Evolutionary conservation across 495 filamentous ascomycete species (phyloP), one percentile per base, ranked within the genome.

Genomic region (Xylaria palmicola): DNA sequence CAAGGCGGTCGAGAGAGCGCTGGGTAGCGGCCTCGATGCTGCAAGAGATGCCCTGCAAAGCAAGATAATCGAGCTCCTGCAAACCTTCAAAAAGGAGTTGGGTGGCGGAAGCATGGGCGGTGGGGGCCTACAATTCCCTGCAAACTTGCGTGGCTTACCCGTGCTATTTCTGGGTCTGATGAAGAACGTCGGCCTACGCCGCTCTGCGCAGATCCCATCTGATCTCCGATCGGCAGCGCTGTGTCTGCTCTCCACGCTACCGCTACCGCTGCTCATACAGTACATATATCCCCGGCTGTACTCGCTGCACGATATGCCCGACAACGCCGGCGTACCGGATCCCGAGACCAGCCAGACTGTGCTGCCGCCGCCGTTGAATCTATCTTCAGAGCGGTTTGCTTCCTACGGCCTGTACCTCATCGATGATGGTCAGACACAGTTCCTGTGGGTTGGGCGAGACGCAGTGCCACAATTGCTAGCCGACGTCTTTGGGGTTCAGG

Each of bases 301-400:
- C 78, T 96, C 91, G 4, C 83, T 97, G 40, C 93, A 98, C 66
- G 93, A 98, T 75, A 97, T 98, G 94, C 92, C 94, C n/a, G 92
- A 96, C 75, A 86, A 85, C 61, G 91, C 92, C 5, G 94, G 94
- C 51, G 74, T 93, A 30, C 90, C 92, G 1, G 90, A 98, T 69
- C 83, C 87, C 27, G 80, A 88, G 62, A 97, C 89, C 0, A 91
- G 91, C 60, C 91, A 94, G 67, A 97, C 93, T 59, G 78, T 89
- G 22, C 85, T 98, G 10, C 94, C 94, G 10, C 92, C 89, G 6
- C 81, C 90, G 1, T 74, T 90, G 68, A 98, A 97, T 73, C 81
- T 98, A 62, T 92, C 92, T 15, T 94, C 92, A 0, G 90, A 91
- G 66, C 84, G 88, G 30, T 80, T 98, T 44, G 90, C 92, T n/a